A percentile compares a stretch with the other conserved stretches of the same genome.
Conservation (phyloP, 768 basidiomycete species). For the Baorangia bicolor region DNA sequence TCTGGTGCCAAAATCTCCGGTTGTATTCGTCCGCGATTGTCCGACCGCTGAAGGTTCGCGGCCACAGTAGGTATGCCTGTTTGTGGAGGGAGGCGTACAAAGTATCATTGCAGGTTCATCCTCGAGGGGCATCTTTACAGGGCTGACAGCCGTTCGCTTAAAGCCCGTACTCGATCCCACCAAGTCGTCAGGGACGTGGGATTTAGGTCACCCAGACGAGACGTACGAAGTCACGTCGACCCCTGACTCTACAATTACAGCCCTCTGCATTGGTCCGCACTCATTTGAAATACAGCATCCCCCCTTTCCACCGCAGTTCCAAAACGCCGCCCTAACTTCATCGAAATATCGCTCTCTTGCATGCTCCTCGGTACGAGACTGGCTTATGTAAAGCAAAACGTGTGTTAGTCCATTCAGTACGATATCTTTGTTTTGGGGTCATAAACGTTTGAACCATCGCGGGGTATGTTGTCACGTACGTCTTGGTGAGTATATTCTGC, state of each 20-base stretch:
- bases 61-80: background rate
- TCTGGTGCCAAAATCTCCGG: background rate
- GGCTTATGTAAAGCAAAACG: background rate
- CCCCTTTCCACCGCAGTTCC: background rate
- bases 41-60: background rate
- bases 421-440: background rate
- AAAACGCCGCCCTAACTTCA: constrained; percentile 4
- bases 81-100: background rate
- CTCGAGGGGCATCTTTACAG: background rate
- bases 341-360: background rate
- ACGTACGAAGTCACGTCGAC: background rate
- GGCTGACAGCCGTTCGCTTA: background rate
- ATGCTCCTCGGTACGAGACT: background rate
- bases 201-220: background rate
- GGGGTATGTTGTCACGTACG: no score
- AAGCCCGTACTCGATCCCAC: background rate
- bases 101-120: background rate
- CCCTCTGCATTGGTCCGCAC: background rate
- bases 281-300: background rate
- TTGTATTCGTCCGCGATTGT: background rate
- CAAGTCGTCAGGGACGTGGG: background rate
- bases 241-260: background rate
- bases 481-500: background rate
- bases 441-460: background rate
- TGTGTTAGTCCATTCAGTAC: background rate